Conservation (phyloP, 73 alveolate species). For the Paramecium caudatum region DNA sequence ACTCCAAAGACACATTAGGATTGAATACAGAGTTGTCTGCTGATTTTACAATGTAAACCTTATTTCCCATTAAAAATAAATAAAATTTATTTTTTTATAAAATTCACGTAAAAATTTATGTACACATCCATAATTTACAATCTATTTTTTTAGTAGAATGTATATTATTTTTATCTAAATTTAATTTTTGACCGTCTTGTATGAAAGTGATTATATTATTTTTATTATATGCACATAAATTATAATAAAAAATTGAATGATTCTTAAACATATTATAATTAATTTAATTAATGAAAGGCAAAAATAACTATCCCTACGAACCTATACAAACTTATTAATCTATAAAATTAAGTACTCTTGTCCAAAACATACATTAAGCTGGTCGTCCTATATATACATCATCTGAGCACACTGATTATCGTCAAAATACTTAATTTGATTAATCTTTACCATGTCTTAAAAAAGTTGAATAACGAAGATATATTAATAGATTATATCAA, state of each 20-base stretch:
- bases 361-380: slow-evolving; percentile 48
- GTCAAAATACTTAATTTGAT: slow-evolving; percentile 26
- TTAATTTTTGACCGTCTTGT: no score
- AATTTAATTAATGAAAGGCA: not conserved
- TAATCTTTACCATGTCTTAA: slow-evolving; percentile 9
- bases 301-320: not conserved
- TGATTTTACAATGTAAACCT: slow-evolving; percentile 1
- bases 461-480: slow-evolving; percentile 25
- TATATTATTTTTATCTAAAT: no score
- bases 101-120: no score
- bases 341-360: slow-evolving; percentile 24
- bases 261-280: no score
- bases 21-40: slow-evolving; percentile 2
- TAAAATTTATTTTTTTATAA: not conserved
- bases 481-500: slow-evolving; percentile 1
- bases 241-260: no score
- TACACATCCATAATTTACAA: no score
- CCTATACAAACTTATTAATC: slow-evolving; percentile 38
- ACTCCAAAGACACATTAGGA: not conserved
- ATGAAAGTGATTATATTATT: no score
- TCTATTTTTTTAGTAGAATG: no score
- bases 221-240: no score
- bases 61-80: slow-evolving; percentile 4
- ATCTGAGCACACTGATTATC: slow-evolving; percentile 32
- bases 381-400: slow-evolving; percentile 15